Evolutionary conservation across 257 asterid genomes (phyloP), one percentile per base, ranked within the genome.

Genomic region (Gynochthodes officinalis): DNA sequence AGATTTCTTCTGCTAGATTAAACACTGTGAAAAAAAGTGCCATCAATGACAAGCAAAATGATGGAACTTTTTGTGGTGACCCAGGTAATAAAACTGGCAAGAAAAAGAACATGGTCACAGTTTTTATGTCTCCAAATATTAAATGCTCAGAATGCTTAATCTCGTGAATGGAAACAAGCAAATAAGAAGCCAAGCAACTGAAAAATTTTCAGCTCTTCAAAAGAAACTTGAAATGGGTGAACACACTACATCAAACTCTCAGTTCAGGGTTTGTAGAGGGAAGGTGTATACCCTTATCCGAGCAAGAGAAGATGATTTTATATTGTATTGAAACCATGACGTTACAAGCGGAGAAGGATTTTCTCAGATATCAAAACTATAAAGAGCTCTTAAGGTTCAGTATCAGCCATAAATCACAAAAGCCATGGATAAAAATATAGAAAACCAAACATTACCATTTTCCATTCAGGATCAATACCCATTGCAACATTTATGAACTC

Each of bases 391-490:
- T 52, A 39, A 73, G 7, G 59, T 23, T 43, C 60, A 54, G 25
- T 9, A 64, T 25, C 30, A 15, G 37, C 43, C 27, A 23, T 4
- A n/a, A n/a, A 32, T 39, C 54, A 73, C 39, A 54, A 2, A 50
- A 10, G 49, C 69, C 18, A 15, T n/a, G 32, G 48, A 32, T 14
- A 46, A 25, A 12, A 64, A 2, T 66, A 39, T 52, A 23, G 13
- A 64, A 76, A 28, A 65, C 59, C 73, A 37, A 27, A 33, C 69
- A 39, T 64, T 82, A 89, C 99, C 99, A 92, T 87, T 86, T 95
- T 95, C 96, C 91, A 92, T 71, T 89, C 97, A 32, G 98, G 99
- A 79, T 95, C 98, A 27, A 95, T 95, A 74, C 75, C 42, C 99
- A 95, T 92, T 44, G 98, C 99, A 49, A 86, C 82, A 72, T 90